Base-by-base conservation (phyloP, 129 eudicot genomes). In the Chrysanthemum lavandulifolium region DNA sequence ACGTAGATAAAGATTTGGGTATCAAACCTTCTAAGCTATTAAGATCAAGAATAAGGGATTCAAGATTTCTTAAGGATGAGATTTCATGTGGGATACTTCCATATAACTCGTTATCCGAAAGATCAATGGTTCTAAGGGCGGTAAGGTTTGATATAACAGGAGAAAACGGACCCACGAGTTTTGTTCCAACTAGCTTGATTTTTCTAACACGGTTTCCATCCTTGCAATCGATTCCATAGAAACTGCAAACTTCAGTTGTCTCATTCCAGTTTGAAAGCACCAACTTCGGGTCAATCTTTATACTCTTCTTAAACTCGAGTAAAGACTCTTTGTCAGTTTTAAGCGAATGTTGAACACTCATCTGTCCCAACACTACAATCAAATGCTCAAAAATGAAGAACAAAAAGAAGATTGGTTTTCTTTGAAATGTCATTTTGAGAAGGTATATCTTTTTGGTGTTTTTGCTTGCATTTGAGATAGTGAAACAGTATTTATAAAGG, bases 211-310 rank as follows among this genome's bases (percentile, higher is more conserved):
- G 89, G 19, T 79, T 71, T 21, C 68, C 65, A 18, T 47, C 15
- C 11, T 65, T 68, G 82, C 93, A 87, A 53, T 6, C 57, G 47
- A 87, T 76, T 55, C 89, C 89, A 1, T 74, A 71, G 62, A 82
- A 87, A 19, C 76, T 77, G 81, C 93, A 87, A 8, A 87, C 93
- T 23, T 79, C 54, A 11, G 68, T 82, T 13, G 78, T 68, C 61
- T 84, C 85, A 7, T 84, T 80, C 92, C 92, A 87, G 71, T 84
- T 87, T n/a, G 76, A 72, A 63, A 87, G 89, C 33, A 36, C 80
- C 47, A 70, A 82, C 18, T 61, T 0, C 2, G 89, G 92, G 77
- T 84, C 92, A 3, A 57, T 69, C 7, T 73, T 72, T 67, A 83
- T 76, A 53, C 69, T 29, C 25, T 59, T 84, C 77, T 87, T 87